phyloP scores from a whole-genome alignment of 345 rosid genomes.

The Eucalyptus virginea region DNA sequence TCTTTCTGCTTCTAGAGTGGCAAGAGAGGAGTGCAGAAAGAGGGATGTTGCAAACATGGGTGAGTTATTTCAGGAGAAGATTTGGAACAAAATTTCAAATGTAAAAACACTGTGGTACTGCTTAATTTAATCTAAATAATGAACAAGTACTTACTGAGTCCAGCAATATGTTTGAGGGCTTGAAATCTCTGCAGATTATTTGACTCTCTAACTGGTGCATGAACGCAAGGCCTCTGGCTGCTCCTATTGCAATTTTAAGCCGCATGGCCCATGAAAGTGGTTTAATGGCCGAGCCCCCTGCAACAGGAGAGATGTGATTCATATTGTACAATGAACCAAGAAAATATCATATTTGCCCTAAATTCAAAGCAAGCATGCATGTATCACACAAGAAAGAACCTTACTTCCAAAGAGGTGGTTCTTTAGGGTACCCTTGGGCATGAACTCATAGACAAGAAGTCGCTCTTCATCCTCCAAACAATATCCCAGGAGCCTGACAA shows the following conservation, averaged over 20 bases:
- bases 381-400: neutral
- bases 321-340: neutral
- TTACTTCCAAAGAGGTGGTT: slow-evolving; percentile 10
- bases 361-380: neutral
- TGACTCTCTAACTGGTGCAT: neutral
- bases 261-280: neutral
- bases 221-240: slow-evolving; percentile 6
- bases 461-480: neutral
- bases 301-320: neutral
- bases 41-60: neutral
- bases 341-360: neutral
- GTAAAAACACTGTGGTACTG: no score
- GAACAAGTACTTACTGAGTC: neutral
- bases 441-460: slow-evolving; percentile 10
- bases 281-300: neutral
- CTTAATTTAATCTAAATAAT: neutral
- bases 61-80: neutral
- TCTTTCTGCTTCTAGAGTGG: neutral
- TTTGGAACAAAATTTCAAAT: neutral
- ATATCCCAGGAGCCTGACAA: slow-evolving; percentile 11
- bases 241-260: slow-evolving; percentile 2
- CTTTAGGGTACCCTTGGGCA: slow-evolving; percentile 6
- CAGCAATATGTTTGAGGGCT: slow-evolving; percentile 5
- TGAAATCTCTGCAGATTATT: slow-evolving; percentile 8
- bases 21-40: neutral